These are phyloP conservation scores for Trichoderma pleuroti DNA, from an alignment of 2,329 filamentous ascomycete species.

Conservation along the genomic window DNA sequence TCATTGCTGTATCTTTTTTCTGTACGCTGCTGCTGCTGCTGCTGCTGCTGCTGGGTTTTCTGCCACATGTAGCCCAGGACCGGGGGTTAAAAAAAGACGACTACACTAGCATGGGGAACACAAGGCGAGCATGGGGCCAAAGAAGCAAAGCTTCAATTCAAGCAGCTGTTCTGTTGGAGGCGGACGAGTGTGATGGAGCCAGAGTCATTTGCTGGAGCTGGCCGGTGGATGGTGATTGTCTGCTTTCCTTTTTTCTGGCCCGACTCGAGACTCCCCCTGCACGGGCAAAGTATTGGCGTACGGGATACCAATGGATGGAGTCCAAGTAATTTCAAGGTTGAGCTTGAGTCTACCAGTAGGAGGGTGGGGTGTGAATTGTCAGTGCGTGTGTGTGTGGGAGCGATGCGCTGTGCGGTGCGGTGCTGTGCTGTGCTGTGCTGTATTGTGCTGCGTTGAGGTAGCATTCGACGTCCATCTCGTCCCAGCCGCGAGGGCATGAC, in stretches of 20 bases:
- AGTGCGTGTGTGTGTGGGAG: constrained; percentile 6
- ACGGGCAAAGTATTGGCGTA: not conserved
- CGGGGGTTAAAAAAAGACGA: not conserved
- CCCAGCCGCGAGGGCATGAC: too few relatives aligned
- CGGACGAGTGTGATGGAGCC: not conserved
- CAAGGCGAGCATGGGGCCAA: constrained; percentile 13
- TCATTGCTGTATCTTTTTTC: not conserved
- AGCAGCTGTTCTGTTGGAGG: not conserved
- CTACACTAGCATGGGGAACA: constrained; percentile 15
- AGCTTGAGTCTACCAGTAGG: not conserved
- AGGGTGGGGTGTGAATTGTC: constrained; percentile 11
- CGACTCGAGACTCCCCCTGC: not conserved
- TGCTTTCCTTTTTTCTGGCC: constrained; percentile 5
- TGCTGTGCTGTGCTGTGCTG: not conserved
- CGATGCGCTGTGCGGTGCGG: not conserved
- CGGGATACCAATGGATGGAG: not conserved
- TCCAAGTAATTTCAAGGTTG: not conserved
- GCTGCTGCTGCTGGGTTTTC: not conserved
- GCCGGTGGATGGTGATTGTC: constrained; percentile 5
- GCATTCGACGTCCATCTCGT: not conserved
- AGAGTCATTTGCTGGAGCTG: constrained; percentile 12
- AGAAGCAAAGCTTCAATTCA: constrained; percentile 13
- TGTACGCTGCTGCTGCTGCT: not conserved
- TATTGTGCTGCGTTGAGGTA: not conserved
- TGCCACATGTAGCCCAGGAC: not conserved